Base-by-base conservation (phyloP, 495 filamentous ascomycete genomes). In the Amphirosellinia nigrospora region DNA sequence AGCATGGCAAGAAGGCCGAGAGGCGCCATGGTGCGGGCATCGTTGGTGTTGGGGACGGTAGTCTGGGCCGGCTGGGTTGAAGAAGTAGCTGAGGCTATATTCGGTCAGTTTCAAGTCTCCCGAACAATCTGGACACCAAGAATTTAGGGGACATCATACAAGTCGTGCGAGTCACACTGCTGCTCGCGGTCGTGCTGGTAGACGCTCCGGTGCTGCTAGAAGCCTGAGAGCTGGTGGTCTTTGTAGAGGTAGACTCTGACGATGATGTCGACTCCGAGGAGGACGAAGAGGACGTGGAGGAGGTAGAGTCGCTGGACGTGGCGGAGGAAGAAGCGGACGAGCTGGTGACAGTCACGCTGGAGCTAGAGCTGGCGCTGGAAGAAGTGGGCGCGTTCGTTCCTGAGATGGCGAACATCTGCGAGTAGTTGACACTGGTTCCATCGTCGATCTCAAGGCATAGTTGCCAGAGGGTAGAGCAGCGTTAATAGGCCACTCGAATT, bases 361-460 rank as follows among this genome's bases (percentile, higher is more conserved):
- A 48, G 71, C 68, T 73, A 23, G 70, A 38, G 69, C 68, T 73
- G 62, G 70, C 62, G 50, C 68, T 39, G 55, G 74, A 66, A 38
- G 72, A 61, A 26, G 75, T 59, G 41, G 73, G 68, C 66, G 59
- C 62, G 55, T 62, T 77, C 26, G 74, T 75, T 70, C 81, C 80
- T 6, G 34, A 19, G 56, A 81, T 73, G 16, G 65, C 4, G 71
- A 83, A 84, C 70, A 76, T 75, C 36, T 68, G 1, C 73, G 79
- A 82, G 78, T 78, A 86, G 82, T 86, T 86, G 64, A 71, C 68
- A 23, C 78, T 74, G 32, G 36, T 64, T 38, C 56, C 75, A 43
- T 74, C 72, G 55, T 77, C 79, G 74, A 86, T 82, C 76, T 78
- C 70, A 70, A 86, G 73, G 82, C 82, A 65, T 85, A 86, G 34